Conservation (phyloP, 164 flowering plant species). For the Santalum album region DNA sequence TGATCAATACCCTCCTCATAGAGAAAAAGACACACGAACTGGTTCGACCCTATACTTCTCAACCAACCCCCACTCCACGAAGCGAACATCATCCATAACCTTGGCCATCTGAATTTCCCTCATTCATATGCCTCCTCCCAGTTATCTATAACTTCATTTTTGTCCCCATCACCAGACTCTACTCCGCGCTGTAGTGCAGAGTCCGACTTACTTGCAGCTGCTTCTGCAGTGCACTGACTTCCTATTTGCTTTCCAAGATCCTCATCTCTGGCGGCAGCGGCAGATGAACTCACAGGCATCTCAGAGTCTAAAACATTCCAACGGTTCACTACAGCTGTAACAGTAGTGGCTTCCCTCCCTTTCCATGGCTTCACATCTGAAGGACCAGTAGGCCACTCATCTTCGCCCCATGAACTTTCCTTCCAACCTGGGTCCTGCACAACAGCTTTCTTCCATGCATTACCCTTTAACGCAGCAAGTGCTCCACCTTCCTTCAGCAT, state of each 20-base stretch:
- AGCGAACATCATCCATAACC: too few species aligned
- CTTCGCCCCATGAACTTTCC: constrained; percentile 65
- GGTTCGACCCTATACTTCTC: too few species aligned
- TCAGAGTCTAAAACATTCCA: constrained; percentile 56
- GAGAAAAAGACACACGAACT: too few species aligned
- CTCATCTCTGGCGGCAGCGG: constrained; percentile 13
- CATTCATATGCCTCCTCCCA: constrained; percentile 81
- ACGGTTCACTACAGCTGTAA: constrained; percentile 39
- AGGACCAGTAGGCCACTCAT: constrained; percentile 31
- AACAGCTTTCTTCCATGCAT: constrained; percentile 85
- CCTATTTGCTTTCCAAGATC: constrained; percentile 11
- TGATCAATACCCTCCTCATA: too few species aligned
- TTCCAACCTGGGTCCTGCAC: constrained; percentile 43
- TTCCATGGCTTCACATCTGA: constrained; percentile 35
- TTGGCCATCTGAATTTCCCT: not conserved
- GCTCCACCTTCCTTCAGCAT: constrained; percentile 25
- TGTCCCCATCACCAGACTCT: constrained; percentile 10
- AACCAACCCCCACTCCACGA: not conserved
- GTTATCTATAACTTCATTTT: constrained; percentile 63
- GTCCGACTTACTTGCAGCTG: constrained; percentile 14
- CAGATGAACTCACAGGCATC: constrained; percentile 14
- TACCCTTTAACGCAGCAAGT: constrained; percentile 25
- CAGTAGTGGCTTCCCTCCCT: constrained; percentile 44
- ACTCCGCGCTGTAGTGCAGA: constrained; percentile 9
- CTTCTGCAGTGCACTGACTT: constrained; percentile 11